These are phyloP conservation scores for Tolypocladium endophyticum DNA, from an alignment of 2,329 filamentous ascomycete genomes.

Conservation along the genomic window DNA sequence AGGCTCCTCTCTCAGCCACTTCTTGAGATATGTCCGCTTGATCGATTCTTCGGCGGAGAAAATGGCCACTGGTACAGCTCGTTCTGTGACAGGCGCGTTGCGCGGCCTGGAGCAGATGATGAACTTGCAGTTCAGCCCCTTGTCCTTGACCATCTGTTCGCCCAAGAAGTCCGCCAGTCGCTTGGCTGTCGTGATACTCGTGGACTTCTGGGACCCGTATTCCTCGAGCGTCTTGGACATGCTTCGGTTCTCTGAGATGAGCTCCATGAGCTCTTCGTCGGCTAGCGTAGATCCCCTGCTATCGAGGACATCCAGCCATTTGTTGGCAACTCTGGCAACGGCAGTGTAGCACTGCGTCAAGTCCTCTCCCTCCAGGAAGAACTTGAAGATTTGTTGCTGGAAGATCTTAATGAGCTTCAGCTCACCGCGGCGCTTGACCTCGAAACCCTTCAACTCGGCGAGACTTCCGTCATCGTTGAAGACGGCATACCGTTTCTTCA, in stretches of 20 bases:
- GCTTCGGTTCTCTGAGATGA: conserved; percentile 99
- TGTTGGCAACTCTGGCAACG: conserved; percentile 89
- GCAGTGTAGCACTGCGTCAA: conserved; percentile 81
- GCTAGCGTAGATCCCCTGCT: conserved; percentile 81
- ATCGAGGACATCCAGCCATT: conserved; percentile 92
- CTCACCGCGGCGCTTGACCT: conserved; percentile 94
- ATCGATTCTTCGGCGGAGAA: conserved; percentile 87
- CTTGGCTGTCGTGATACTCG: conserved; percentile 96
- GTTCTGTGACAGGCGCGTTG: conserved; percentile 85
- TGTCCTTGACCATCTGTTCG: conserved; percentile 99
- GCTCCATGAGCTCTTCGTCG: conserved; percentile 93
- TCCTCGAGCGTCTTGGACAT: conserved; percentile 97
- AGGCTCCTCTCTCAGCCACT: conserved; percentile 93
- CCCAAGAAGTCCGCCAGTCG: conserved; percentile 92
- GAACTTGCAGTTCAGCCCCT: conserved; percentile 98
- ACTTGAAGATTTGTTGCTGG: conserved; percentile 98
- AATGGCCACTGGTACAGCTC: conserved; percentile 90
- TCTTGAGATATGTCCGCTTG: conserved; percentile 81
- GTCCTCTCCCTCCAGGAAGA: conserved; percentile 87
- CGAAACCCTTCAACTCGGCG: conserved; percentile 93
- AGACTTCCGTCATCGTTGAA: conserved; percentile 97
- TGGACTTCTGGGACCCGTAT: conserved; percentile 92
- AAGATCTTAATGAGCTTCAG: conserved; percentile 99
- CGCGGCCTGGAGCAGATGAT: conserved; percentile 86
- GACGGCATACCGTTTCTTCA: conserved; percentile 98